These are phyloP conservation scores for Penicillium sp. DNA, from an alignment of 2,329 filamentous ascomycete genomes.

Conservation along the genomic window DNA sequence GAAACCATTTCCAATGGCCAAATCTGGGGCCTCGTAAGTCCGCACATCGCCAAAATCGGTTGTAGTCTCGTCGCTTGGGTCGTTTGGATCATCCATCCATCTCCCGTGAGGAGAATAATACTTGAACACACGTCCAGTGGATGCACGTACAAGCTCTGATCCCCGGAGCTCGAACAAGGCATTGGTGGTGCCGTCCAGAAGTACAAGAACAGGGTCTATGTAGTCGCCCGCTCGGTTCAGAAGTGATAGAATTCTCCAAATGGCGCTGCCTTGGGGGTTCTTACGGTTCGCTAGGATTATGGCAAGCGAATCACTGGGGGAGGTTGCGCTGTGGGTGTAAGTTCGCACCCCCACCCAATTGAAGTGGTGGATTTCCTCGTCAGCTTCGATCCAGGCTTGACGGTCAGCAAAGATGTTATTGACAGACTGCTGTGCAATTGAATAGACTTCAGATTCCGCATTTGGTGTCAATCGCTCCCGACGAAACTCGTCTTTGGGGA, in stretches of 20 bases:
- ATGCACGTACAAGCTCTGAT: constrained; percentile 12
- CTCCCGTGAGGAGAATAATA: constrained; percentile 27
- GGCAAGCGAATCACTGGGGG: constrained; percentile 24
- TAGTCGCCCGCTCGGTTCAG: constrained; percentile 16
- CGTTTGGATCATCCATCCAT: constrained; percentile 16
- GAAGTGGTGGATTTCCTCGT: constrained; percentile 24
- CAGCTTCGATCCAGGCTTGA: neutral
- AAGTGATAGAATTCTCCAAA: constrained; percentile 13
- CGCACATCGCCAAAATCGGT: constrained; percentile 14
- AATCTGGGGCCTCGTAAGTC: neutral
- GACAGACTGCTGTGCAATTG: neutral
- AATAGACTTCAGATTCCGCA: neutral
- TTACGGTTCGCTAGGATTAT: constrained; percentile 22
- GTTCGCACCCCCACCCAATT: constrained; percentile 25
- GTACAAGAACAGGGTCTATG: constrained; percentile 27
- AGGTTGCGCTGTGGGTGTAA: constrained; percentile 18
- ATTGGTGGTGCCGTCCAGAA: neutral
- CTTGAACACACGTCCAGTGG: constrained; percentile 17
- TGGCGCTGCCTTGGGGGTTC: neutral
- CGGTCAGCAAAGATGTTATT: neutral
- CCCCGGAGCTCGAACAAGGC: constrained; percentile 6
- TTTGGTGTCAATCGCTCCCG: neutral
- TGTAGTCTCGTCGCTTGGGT: neutral
- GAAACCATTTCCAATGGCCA: constrained; percentile 20
- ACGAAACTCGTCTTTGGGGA: neutral